phyloP scores from a whole-genome alignment of 1,284 basidiomycete species.

The Fomitopsis schrenkii region DNA sequence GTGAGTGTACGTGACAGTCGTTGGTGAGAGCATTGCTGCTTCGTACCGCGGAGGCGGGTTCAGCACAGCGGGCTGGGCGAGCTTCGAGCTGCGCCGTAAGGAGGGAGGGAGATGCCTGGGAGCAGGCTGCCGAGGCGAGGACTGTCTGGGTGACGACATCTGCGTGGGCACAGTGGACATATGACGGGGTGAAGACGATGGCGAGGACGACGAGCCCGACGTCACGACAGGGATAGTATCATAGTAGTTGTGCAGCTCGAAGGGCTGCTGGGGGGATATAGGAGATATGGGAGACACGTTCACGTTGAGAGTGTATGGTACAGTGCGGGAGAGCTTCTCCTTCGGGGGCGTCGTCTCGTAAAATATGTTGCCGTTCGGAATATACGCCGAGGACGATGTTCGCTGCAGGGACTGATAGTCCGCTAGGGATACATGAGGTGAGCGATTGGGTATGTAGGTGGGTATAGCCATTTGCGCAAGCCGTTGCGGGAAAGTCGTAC shows the following conservation, averaged over 20 bases:
- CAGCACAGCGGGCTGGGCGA: neutral
- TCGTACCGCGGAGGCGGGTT: slow-evolving; percentile 2
- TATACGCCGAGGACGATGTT: slow-evolving; percentile 9
- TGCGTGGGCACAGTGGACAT: slow-evolving; percentile 1
- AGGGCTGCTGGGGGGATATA: slow-evolving; percentile 8
- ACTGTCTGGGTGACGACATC: neutral
- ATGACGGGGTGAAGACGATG: slow-evolving; percentile 1
- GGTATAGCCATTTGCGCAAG: slow-evolving; percentile 22
- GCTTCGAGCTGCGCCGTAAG: slow-evolving; percentile 5
- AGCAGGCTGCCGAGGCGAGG: slow-evolving; percentile 1
- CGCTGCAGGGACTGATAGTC: slow-evolving; percentile 16
- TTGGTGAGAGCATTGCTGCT: slow-evolving; percentile 6
- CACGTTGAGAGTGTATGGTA: slow-evolving; percentile 12
- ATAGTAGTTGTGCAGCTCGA: neutral
- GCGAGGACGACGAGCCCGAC: neutral
- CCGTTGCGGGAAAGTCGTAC: slow-evolving; percentile 19
- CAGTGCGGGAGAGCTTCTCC: slow-evolving; percentile 16
- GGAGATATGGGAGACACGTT: slow-evolving; percentile 11
- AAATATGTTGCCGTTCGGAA: slow-evolving; percentile 21
- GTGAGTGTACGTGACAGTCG: slow-evolving; percentile 14
- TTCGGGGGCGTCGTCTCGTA: slow-evolving; percentile 26
- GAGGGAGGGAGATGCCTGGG: slow-evolving; percentile 12
- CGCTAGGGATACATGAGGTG: slow-evolving; percentile 18
- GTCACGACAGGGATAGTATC: neutral
- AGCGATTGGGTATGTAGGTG: slow-evolving; percentile 15